Evolutionary conservation across 1,284 basidiomycete genomes (phyloP).

Genomic region (Trichosporon faecale): DNA sequence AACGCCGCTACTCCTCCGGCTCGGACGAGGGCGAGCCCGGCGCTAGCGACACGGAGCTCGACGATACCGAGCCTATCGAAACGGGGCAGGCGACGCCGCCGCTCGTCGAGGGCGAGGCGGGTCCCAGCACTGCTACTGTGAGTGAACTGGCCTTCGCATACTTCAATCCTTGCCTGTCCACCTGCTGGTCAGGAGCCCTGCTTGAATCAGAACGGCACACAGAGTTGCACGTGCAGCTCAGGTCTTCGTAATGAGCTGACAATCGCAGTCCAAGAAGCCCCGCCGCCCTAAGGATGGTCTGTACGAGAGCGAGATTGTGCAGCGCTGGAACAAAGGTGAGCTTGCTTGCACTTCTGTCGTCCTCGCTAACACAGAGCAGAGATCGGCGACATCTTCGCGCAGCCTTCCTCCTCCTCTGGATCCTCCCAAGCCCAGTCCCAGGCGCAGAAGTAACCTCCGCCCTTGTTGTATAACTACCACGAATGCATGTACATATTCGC

Average conservation of each 20-base stretch:
- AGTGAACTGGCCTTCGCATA: slow-evolving; percentile 13
- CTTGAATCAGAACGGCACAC: no score
- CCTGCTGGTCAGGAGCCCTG: no score
- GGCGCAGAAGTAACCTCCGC: background rate
- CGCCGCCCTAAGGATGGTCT: slow-evolving; percentile 20
- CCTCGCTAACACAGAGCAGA: slow-evolving; percentile 28
- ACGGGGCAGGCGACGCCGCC: slow-evolving; percentile 11
- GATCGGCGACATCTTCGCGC: slow-evolving; percentile 39
- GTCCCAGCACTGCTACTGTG: slow-evolving; percentile 8
- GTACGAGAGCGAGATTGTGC: slow-evolving; percentile 40
- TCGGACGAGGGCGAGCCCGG: slow-evolving; percentile 16
- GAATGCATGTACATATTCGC: background rate
- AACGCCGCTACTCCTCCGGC: background rate
- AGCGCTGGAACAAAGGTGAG: slow-evolving; percentile 44
- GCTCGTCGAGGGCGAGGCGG: slow-evolving; percentile 11
- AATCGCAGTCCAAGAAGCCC: background rate
- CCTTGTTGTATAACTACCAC: background rate
- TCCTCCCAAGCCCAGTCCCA: background rate
- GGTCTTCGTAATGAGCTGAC: no score
- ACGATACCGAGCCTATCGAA: slow-evolving; percentile 16
- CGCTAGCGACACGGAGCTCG: slow-evolving; percentile 17
- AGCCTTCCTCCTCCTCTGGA: background rate
- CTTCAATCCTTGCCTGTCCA: no score
- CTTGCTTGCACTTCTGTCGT: background rate
- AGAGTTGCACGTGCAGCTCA: no score